phyloP scores from a whole-genome alignment of 2,329 filamentous ascomycete genomes.

The Fonsecaea multimorphosa region DNA sequence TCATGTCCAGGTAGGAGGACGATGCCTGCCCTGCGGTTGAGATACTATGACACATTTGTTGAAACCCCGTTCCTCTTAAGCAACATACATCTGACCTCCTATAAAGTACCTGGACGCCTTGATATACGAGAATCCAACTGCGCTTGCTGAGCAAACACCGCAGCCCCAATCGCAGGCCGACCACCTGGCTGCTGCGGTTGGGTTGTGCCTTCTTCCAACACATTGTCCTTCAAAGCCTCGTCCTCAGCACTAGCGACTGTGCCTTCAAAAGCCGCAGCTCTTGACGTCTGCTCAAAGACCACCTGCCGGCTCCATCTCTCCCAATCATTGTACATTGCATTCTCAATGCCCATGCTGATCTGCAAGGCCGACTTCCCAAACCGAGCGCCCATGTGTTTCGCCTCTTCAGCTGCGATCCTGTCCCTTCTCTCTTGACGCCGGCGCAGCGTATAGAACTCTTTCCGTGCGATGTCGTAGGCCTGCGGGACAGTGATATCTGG shows the following conservation, averaged over 20 bases:
- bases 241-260: conserved; percentile 35
- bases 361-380: conserved; percentile 80
- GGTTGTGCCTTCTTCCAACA: neutral
- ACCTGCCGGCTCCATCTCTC: conserved; percentile 74
- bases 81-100: conserved; percentile 1
- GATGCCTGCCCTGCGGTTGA: neutral
- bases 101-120: conserved; percentile 16
- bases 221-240: conserved; percentile 24
- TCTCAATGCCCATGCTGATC: conserved; percentile 81
- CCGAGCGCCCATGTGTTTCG: conserved; percentile 80
- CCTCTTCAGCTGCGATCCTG: conserved; percentile 86
- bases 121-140: conserved; percentile 23
- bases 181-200: conserved; percentile 2
- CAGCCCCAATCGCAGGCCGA: conserved; percentile 23
- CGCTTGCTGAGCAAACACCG: conserved; percentile 30
- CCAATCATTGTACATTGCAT: conserved; percentile 81
- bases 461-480: conserved; percentile 86
- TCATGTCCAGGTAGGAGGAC: neutral
- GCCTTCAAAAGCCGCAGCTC: conserved; percentile 52
- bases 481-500: conserved; percentile 64
- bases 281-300: conserved; percentile 56
- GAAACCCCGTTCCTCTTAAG: neutral
- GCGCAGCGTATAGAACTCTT: conserved; percentile 87
- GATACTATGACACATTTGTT: conserved; percentile 15
- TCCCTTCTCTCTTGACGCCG: conserved; percentile 81